phyloP scores from a whole-genome alignment of 1,284 basidiomycete genomes.

The Pseudozyma hubeiensis region DNA sequence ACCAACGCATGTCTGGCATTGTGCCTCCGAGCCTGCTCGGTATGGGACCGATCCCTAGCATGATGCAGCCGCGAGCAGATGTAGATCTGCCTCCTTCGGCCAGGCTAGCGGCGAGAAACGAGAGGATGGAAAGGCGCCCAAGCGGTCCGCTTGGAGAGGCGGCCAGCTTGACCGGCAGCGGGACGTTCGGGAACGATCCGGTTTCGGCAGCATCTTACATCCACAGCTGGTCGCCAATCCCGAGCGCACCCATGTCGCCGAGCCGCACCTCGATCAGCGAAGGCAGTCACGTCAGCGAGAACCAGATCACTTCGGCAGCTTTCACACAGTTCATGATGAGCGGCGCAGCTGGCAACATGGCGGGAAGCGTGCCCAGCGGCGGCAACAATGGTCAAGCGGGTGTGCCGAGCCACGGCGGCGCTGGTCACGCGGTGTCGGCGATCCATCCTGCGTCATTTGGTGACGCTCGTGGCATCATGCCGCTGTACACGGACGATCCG shows the following conservation, averaged over 20 bases:
- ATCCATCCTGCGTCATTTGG: constrained; percentile 46
- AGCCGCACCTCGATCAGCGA: constrained; percentile 41
- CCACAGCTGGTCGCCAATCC: constrained; percentile 49
- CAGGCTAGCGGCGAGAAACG: constrained; percentile 26
- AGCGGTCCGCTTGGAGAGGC: constrained; percentile 24
- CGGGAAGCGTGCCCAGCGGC: neutral
- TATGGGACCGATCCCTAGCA: constrained; percentile 14
- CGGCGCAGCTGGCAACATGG: constrained; percentile 7
- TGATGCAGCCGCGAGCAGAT: constrained; percentile 24
- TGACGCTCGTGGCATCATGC: constrained; percentile 47
- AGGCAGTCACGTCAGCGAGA: constrained; percentile 19
- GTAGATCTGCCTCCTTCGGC: constrained; percentile 29
- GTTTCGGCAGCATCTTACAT: constrained; percentile 48
- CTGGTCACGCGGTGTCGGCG: neutral
- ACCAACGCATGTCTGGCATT: constrained; percentile 27
- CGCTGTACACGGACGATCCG: constrained; percentile 36
- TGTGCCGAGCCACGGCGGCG: constrained; percentile 1
- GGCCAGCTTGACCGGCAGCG: constrained; percentile 10
- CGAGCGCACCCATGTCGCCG: constrained; percentile 48
- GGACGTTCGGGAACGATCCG: constrained; percentile 10
- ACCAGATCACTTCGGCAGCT: constrained; percentile 28
- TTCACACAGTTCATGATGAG: constrained; percentile 43
- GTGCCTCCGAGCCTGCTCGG: constrained; percentile 28
- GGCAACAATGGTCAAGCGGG: constrained; percentile 4
- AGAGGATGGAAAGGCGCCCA: constrained; percentile 18